Conservation (phyloP, 306 rosid genomes). For the Ceratonia siliqua region DNA sequence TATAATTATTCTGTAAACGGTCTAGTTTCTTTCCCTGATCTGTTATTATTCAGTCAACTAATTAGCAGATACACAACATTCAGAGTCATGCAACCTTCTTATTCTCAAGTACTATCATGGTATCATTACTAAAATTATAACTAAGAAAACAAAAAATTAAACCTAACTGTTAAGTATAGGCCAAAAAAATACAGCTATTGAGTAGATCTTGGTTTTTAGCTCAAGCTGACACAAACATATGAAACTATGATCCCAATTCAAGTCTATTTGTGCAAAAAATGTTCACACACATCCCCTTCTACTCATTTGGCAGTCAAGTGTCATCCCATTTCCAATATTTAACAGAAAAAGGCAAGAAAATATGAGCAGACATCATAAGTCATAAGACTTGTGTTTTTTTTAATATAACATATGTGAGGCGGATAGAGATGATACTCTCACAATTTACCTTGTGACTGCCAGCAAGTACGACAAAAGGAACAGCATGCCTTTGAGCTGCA, state of each 20-base stretch:
- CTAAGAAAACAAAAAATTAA: background rate
- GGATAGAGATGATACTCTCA: constrained; percentile 13
- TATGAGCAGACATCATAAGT: background rate
- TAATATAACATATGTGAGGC: constrained; percentile 14
- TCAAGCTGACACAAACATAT: background rate
- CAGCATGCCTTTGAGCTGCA: constrained; percentile 97
- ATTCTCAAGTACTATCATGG: background rate
- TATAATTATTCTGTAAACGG: background rate
- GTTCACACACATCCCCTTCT: background rate
- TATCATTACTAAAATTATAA: background rate
- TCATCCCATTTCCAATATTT: constrained; percentile 15
- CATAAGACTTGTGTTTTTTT: constrained; percentile 10
- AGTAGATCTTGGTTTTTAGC: background rate
- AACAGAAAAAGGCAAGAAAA: constrained; percentile 4
- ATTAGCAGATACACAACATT: background rate
- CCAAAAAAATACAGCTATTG: background rate
- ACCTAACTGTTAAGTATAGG: too few relatives aligned
- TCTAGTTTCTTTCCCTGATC: background rate
- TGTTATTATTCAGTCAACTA: constrained; percentile 1
- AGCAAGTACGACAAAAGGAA: constrained; percentile 96
- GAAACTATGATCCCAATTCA: background rate
- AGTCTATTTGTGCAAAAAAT: constrained; percentile 1
- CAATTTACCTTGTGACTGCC: constrained; percentile 93
- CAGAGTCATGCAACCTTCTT: background rate
- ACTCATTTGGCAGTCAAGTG: background rate